phyloP scores from a whole-genome alignment of 805 yeast species.

The Candida rishiriensis region DNA sequence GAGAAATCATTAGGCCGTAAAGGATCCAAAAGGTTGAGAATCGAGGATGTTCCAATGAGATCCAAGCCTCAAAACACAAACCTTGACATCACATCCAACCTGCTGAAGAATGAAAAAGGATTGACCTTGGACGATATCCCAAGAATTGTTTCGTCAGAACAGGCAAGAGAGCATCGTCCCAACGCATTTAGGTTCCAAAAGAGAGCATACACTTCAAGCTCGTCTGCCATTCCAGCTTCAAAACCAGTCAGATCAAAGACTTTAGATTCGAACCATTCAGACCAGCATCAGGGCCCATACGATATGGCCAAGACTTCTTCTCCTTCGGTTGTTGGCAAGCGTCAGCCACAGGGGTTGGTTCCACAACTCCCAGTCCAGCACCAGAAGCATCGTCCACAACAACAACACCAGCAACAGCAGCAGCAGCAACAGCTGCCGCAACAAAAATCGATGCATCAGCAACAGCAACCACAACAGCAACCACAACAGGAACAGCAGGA shows the following conservation, averaged over 20 bases:
- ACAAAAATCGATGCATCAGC: neutral
- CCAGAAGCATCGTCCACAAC: neutral
- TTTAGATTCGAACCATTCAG: constrained; percentile 2
- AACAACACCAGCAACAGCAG: constrained; percentile 1
- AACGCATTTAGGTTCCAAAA: constrained; percentile 85
- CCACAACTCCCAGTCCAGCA: neutral
- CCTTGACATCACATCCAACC: constrained; percentile 61
- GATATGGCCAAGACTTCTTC: neutral
- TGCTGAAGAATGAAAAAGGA: constrained; percentile 75
- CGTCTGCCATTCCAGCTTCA: constrained; percentile 34
- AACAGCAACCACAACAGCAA: neutral
- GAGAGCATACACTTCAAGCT: constrained; percentile 26
- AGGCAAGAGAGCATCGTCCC: constrained; percentile 89
- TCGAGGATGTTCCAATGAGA: constrained; percentile 27
- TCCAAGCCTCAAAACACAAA: constrained; percentile 21
- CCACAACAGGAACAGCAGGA: neutral
- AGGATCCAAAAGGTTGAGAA: constrained; percentile 27
- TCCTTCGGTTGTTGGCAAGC: neutral
- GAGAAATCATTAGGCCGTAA: constrained; percentile 22
- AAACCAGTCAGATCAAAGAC: constrained; percentile 23
- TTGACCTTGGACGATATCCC: constrained; percentile 95
- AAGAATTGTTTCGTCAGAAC: constrained; percentile 94
- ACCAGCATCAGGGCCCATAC: neutral
- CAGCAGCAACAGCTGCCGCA: neutral
- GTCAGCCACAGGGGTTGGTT: neutral